Base-by-base conservation (phyloP, 83 land plant species). In the Thuja plicata region DNA sequence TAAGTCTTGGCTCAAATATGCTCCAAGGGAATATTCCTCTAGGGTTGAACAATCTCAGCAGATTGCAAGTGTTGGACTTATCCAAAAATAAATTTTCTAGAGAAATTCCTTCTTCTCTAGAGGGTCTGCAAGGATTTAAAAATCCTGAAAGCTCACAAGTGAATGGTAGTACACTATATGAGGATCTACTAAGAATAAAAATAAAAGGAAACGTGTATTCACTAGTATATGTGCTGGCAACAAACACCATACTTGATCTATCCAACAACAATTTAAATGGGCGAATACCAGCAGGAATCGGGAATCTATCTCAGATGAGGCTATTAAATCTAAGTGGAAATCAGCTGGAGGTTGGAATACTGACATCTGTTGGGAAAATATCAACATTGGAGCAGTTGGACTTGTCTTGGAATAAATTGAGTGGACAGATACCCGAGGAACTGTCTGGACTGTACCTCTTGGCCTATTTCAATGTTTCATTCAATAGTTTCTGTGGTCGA, bases 401-500 rank as follows among this genome's bases (percentile, higher is more conserved):
- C 41, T 73, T 91, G 66, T 87, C 91, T 21, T 27, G 54, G 21
- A 91, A 91, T 76, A 84, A 87, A 5, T 38, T 91, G 83, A 34
- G 84, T 2, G 91, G 92, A 7, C 45, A 17, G 8, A 88, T 91
- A 34, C 92, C 92, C 0, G 19, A 78, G 17, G 92, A 90, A 57
- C 80, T 91, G 19, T 89, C 81, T 50, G 17, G 12, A 17, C 17
- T 89, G 46, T 50, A 55, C 83, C 88, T 57, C 30, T 74, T 91
- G 89, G 87, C 55, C 57, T 34, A 19, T 60, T 85, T 88, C 24
- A 89, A 91, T 82, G 84, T 92, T 17, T 92, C 93, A 7, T 35
- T 30, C 77, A 92, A 92, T 78, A 80, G 80, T 7, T 78, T 92
- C 8, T 83, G 86, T 24, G 93, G 93, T 3, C 78, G 82, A 38